Evolutionary conservation across 768 basidiomycete species (phyloP), one percentile per base, ranked within the genome.

Genomic region (Myochromella boudieri): DNA sequence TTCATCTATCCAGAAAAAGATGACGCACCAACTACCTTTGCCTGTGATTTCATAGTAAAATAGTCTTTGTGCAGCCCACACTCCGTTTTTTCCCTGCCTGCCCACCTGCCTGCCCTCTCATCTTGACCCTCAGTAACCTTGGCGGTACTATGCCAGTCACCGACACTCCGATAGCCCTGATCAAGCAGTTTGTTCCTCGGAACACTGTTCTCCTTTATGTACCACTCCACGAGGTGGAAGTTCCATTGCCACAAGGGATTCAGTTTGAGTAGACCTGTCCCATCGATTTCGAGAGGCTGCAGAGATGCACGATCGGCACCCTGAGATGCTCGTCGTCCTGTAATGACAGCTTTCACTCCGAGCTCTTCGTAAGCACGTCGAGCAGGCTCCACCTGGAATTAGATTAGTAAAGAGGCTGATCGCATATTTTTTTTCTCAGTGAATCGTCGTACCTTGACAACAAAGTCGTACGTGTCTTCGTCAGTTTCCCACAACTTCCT

Each of bases 121-220:
- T 91, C 91, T 32, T 87, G 79, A 0, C 80, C 84, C 50, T 83
- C 84, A 56, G 66, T 75, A 11, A 75, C 75, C 65, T 80, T 80
- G n/a, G 64, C 66, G 0, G 97, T 99, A 52, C 91, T 95, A 68
- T 99, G 97, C 90, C 95, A 95, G 67, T 99, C 97, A 3, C 97
- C 97, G 52, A 99, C 83, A 60, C 91, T 93, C 57, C 85, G 87
- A 72, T 98, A 99, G 3, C 97, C 97, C 62, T 92, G 82, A 49
- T 82, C 82, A 31, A 99, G 78, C 4, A 99, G 76, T 50, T 78
- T 81, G 71, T 99, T 98, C 51, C 82, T 81, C 2, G 95, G 95
- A 1, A 97, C 94, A 36, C 80, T 68, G 67, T 97, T 81, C 49
- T 79, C 74, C 33, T 81, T 81, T 52, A 95, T 76, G 64, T 97